Base-by-base conservation (phyloP, 176 grass and related monocot genomes). In the Rhynchospora breviuscula region DNA sequence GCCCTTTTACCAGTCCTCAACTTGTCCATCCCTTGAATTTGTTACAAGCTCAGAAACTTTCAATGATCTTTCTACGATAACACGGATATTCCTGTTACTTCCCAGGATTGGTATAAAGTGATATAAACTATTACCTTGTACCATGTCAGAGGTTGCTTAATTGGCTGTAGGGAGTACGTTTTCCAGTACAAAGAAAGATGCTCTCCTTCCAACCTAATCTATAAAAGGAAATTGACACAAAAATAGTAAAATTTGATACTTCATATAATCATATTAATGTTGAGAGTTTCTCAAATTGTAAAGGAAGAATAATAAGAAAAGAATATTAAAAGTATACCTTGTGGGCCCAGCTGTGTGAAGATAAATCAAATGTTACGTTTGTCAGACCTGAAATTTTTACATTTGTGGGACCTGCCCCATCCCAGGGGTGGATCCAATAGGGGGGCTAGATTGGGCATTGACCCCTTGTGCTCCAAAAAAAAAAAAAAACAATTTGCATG, bases 131-230 rank as follows among this genome's bases (percentile, higher is more conserved):
- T 63, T 95, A 99, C 93, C 96, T 99, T 99, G 76, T 99, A 99
- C 96, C 96, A 99, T 71, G 82, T 99, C 79, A 99, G 61, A 88
- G 96, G 88, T 81, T 93, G 91, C 58, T 90, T 84, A 84, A 84
- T 99, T 63, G 93, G 96, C 49, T 89, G 96, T 25, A 93, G 86
- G 15, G 88, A 67, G 75, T 31, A 66, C 64, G 89, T 53, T 48
- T 70, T 87, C 96, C 96, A 98, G 79, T 84, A 99, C 76, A 99
- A 80, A 87, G 80, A 59, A 51, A 90, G 89, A 29, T 84, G 40
- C 73, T 99, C 96, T 29, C 96, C 96, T 91, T 95, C 88, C 64
- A 99, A 86, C 52, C 96, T 93, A 91, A 95, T 92, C 96, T 99
- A 73, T 72, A 85, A 14, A 35, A 35, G n/a, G 88, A 79, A 17